phyloP scores from a whole-genome alignment of 2,329 filamentous ascomycete genomes.

The Pseudogymnoascus sp. region DNA sequence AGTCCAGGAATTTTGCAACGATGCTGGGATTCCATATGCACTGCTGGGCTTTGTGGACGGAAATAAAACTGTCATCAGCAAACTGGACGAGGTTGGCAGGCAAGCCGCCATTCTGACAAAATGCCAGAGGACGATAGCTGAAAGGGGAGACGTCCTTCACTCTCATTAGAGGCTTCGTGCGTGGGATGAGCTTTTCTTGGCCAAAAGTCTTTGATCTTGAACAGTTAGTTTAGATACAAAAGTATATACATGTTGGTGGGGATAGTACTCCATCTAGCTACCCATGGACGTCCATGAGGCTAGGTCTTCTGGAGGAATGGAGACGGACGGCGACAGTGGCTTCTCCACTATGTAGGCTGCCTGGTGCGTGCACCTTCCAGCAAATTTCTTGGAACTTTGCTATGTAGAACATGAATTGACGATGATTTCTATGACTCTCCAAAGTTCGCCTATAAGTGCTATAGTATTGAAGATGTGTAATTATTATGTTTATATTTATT shows the following conservation, averaged over 20 bases:
- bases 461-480: not conserved
- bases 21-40: slow-evolving; percentile 76
- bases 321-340: not conserved
- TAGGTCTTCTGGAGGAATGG: not conserved
- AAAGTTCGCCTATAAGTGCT: not conserved
- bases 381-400: not conserved
- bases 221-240: not conserved
- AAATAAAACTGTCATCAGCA: slow-evolving; percentile 70
- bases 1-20: slow-evolving; percentile 72
- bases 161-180: slow-evolving; percentile 15
- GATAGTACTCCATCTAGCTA: not conserved
- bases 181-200: not conserved
- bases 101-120: slow-evolving; percentile 71
- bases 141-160: slow-evolving; percentile 26
- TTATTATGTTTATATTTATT: not conserved
- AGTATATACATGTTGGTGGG: not conserved
- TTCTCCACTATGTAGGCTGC: not conserved
- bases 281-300: not conserved
- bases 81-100: slow-evolving; percentile 67
- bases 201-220: not conserved
- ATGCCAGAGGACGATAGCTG: slow-evolving; percentile 47
- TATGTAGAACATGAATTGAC: not conserved
- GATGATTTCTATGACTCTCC: not conserved
- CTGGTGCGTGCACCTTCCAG: not conserved
- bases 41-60: slow-evolving; percentile 78